These are phyloP conservation scores for Nakaseomyces uthaithaninus DNA, from an alignment of 1,139 yeast genomes.

Conservation along the genomic window DNA sequence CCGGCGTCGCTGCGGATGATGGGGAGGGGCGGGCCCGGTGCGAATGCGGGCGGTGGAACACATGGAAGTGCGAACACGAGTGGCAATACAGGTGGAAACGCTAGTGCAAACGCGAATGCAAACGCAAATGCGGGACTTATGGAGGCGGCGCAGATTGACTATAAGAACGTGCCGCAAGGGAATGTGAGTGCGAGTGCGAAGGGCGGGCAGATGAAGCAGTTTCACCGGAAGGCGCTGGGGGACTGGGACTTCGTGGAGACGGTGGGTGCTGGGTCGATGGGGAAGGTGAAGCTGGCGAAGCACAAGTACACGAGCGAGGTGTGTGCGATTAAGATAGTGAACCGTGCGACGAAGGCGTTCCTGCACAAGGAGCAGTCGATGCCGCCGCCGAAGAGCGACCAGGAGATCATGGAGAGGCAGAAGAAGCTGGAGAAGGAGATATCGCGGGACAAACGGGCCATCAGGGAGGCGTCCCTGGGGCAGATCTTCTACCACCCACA, in stretches of 20 bases:
- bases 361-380: constrained; percentile 70
- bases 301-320: constrained; percentile 74
- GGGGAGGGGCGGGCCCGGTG: constrained; percentile 38
- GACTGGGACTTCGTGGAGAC: constrained; percentile 96
- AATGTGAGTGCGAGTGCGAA: too few species aligned
- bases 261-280: constrained; percentile 98
- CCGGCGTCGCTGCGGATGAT: constrained; percentile 81
- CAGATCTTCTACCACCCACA: constrained; percentile 84
- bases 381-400: constrained; percentile 50
- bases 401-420: constrained; percentile 52
- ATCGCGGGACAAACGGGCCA: constrained; percentile 84
- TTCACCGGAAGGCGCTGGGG: constrained; percentile 83
- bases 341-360: constrained; percentile 68
- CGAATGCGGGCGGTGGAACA: not conserved
- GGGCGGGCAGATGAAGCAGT: constrained; percentile 43
- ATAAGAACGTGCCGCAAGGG: too few species aligned
- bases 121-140: not conserved
- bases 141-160: constrained; percentile 20
- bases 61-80: not conserved
- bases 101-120: constrained; percentile 21
- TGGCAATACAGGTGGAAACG: constrained; percentile 29
- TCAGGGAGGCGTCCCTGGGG: constrained; percentile 92
- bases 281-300: constrained; percentile 90
- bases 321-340: constrained; percentile 81
- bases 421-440: constrained; percentile 80